Base-by-base conservation (phyloP, 2,329 filamentous ascomycete species). In the Epichloe typhina region DNA sequence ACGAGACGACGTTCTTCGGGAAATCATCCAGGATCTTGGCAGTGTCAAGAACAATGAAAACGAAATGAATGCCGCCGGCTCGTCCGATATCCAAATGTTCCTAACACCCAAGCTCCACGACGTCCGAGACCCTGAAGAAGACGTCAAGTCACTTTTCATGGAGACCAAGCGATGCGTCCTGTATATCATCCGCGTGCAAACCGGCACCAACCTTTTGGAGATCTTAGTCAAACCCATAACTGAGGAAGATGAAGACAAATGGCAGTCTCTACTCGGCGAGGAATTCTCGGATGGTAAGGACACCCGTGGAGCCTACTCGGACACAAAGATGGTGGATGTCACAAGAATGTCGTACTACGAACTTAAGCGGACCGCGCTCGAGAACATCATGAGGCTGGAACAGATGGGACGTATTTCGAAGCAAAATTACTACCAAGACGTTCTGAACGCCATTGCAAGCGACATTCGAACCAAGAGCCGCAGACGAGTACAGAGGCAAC, bases 401-500 rank as follows among this genome's bases (percentile, higher is more conserved):
- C 82, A 87, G 57, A 77, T 85, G 62, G 90, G 90, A 52, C 85
- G 90, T 61, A 90, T 98, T 59, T 89, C 84, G n/a, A 80, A 80
- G 64, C 75, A 89, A 62, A 97, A 98, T 67, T 82, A 87, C 64
- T 98, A 97, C 69, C 93, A 98, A 69, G 93, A 98, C 63, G 79
- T 98, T n/a, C 79, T 98, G 57, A 98, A 98, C 63, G 88, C 89
- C 55, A 96, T 98, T 61, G 93, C 93, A 2, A 79, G 94, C 51
- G 93, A 98, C 63, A 98, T 98, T 64, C 85, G 94, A 44, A 95
- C 90, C 54, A 98, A 98, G 76, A 95, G 95, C 68, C 84, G 90
- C 39, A 82, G 94, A 52, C 80, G 93, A 52, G 84, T 98, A 43
- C 91, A 98, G 66, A 81, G 93, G 52, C 86, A 95, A 63, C 84